Base-by-base conservation (phyloP, 148 eudicot species). In the Silene latifolia region DNA sequence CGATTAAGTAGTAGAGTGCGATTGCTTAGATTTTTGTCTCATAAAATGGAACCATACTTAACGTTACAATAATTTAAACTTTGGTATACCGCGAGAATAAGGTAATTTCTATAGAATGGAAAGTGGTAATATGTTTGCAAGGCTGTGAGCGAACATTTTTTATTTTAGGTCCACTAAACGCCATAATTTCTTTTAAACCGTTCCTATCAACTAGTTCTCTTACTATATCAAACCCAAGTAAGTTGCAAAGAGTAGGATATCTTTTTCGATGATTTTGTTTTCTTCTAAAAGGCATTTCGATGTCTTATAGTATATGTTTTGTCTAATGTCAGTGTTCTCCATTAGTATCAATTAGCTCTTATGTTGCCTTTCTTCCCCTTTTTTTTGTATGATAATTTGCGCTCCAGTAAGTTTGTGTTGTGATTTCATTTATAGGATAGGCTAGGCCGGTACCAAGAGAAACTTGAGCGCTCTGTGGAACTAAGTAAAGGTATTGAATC, bases 401-500 rank as follows among this genome's bases (percentile, higher is more conserved):
- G n/a, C 24, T 42, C 19, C 12, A 23, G 60, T 71, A 54, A 66
- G 32, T 51, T n/a, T 57, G 11, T 76, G 9, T 15, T n/a, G 10
- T 76, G 62, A 61, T 63, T 66, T 72, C 72, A 44, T 59, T 19
- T 83, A 72, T 81, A 93, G 98, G 98, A 93, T 65, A 89, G 98
- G 77, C 70, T 91, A 65, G 85, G 83, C 71, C 83, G 87, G 79
- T 89, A 87, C 74, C 88, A 91, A 76, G 92, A 86, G 47, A 93
- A 93, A 78, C 84, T 93, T 59, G 85, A 89, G 78, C 77, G 85
- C 63, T 86, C 74, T 77, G 72, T 87, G 42, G 85, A 82, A 46
- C 72, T 77, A 81, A 89, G 88, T 80, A 91, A 88, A 85, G 98
- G 98, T 93, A 90, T n/a, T 24, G 20, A 44, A 65, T 59, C 19